Conservation (phyloP, 2,329 filamentous ascomycete genomes). For the Paracoccidioides brasiliensis region DNA sequence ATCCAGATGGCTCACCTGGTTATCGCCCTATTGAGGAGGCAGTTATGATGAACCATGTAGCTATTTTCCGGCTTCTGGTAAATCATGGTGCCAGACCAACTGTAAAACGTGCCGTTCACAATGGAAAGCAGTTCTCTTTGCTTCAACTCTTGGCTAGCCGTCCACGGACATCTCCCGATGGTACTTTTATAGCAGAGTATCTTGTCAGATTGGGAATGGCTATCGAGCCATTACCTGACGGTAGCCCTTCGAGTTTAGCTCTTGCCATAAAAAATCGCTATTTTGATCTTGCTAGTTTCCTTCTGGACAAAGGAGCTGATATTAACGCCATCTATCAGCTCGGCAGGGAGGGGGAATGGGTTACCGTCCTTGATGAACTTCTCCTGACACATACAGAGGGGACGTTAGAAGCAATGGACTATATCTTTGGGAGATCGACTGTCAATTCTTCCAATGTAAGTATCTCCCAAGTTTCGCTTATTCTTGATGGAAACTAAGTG, state of each 20-base stretch:
- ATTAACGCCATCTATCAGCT: background rate
- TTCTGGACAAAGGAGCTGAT: slow-evolving; percentile 1
- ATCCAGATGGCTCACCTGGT: background rate
- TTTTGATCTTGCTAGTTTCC: background rate
- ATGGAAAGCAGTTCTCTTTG: background rate
- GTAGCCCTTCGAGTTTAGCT: background rate
- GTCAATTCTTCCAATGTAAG: background rate
- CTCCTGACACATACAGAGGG: background rate
- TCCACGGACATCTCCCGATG: background rate
- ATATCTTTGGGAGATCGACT: background rate
- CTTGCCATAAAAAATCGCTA: slow-evolving; percentile 1
- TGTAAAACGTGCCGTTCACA: background rate
- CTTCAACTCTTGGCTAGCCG: background rate
- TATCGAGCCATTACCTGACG: slow-evolving; percentile 2
- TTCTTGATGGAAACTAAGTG: background rate
- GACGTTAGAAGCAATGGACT: background rate
- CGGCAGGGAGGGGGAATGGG: background rate
- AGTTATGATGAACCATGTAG: background rate
- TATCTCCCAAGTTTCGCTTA: background rate
- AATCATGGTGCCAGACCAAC: background rate
- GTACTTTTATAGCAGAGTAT: slow-evolving; percentile 1
- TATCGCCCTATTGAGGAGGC: slow-evolving; percentile 2
- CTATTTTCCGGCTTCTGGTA: background rate
- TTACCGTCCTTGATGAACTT: background rate
- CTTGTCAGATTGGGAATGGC: background rate